phyloP scores from a whole-genome alignment of 192 early-diverging fungal genomes.

The Geranomyces michiganensis region DNA sequence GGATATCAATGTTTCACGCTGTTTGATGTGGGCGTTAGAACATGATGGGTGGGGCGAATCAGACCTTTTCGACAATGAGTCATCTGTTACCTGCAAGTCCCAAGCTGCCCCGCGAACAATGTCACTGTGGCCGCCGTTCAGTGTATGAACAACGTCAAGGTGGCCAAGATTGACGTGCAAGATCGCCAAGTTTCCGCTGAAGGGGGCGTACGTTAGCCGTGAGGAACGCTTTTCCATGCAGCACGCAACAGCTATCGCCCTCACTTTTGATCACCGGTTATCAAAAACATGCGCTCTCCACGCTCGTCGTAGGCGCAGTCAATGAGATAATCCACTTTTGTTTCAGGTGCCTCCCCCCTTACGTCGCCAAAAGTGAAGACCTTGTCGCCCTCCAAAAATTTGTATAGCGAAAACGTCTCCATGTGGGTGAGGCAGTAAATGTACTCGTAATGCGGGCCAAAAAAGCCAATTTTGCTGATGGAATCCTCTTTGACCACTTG shows the following conservation, averaged over 20 bases:
- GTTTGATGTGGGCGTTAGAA: no score
- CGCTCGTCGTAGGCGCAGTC: slow-evolving; percentile 76
- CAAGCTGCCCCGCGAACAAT: slow-evolving; percentile 81
- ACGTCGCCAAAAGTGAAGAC: slow-evolving; percentile 78
- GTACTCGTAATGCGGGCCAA: slow-evolving; percentile 89
- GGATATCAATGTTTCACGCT: slow-evolving; percentile 61
- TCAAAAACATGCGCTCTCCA: slow-evolving; percentile 73
- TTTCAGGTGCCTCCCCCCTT: slow-evolving; percentile 47
- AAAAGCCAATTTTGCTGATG: slow-evolving; percentile 85
- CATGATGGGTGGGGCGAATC: no score
- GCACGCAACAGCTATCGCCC: slow-evolving; percentile 7
- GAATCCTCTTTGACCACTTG: slow-evolving; percentile 82
- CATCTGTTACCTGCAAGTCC: slow-evolving; percentile 49
- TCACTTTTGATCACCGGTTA: slow-evolving; percentile 73
- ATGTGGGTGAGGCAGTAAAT: slow-evolving; percentile 86
- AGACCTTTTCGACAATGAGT: background rate
- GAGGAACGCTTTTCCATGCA: background rate
- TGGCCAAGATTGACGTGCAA: slow-evolving; percentile 78
- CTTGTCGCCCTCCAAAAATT: slow-evolving; percentile 49
- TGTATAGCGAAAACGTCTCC: slow-evolving; percentile 87
- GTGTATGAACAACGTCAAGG: slow-evolving; percentile 74
- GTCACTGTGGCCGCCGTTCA: slow-evolving; percentile 83
- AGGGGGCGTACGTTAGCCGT: background rate
- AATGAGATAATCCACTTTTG: slow-evolving; percentile 77
- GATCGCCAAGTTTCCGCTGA: slow-evolving; percentile 73